Base-by-base conservation (phyloP, 768 basidiomycete species). In the Obba rivulosa region DNA sequence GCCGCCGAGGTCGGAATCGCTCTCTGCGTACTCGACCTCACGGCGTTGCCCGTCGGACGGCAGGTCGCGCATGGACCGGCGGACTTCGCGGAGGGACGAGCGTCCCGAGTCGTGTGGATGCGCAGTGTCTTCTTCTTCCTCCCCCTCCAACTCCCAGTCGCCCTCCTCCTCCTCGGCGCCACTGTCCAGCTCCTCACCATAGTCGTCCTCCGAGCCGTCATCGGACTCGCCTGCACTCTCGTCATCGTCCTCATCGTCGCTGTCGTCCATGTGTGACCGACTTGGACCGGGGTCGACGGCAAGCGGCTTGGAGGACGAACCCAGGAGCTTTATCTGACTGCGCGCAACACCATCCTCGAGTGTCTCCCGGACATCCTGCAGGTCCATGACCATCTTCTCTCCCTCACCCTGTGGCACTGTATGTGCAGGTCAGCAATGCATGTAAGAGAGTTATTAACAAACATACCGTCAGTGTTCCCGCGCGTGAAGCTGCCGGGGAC, bases 381-480 rank as follows among this genome's bases (percentile, higher is more conserved):
- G 74, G 63, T 91, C 88, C 76, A 97, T 88, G 11, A 99, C 92
- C 96, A 99, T 98, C 63, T 85, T 79, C 62, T 97, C 95, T 14
- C 96, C 96, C 66, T 96, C 95, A 8, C 94, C 95, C 60, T 87
- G 87, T 3, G 75, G 75, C 41, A 77, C 90, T 92, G 54, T 18
- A 24, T 4, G 4, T 34, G 48, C 22, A 44, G 21, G 24, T 39
- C 18, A 2, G 25, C 3, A 28, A 14, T 17, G 34, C 55, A 18
- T 56, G 24, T 8, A 7, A 16, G 8, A 28, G 10, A 44, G 35
- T 11, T 20, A 13, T 20, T 23, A 28, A 23, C 17, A 34, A 17
- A 57, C 77, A 46, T 59, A 85, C 86, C 75, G 50, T 85, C 82
- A 7, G 67, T 69, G 55, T 79, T 81, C n/a, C 81, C 84, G 51